Evolutionary conservation across 2,329 filamentous ascomycete genomes (phyloP).

Genomic region (Cytospora schulzeri): DNA sequence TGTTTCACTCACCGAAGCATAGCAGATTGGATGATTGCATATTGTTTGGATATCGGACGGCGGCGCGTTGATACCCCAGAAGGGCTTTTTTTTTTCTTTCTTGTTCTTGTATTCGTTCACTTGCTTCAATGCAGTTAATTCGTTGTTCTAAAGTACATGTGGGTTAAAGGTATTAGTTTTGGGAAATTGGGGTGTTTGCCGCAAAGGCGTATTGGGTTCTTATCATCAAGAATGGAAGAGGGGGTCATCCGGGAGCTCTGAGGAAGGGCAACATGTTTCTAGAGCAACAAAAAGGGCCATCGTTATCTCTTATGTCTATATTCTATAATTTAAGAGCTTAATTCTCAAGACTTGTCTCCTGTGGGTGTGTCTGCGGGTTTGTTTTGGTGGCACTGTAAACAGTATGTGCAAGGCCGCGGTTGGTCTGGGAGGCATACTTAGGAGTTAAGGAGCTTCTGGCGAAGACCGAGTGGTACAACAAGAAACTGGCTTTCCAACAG

Average conservation of each 20-base stretch:
- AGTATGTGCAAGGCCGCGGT: not conserved
- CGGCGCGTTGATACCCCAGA: slow-evolving; percentile 18
- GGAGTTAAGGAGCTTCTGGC: too few relatives aligned
- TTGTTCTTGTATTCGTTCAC: slow-evolving; percentile 4
- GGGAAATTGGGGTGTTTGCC: not conserved
- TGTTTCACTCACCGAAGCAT: not conserved
- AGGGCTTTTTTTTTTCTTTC: slow-evolving; percentile 1
- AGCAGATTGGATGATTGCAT: slow-evolving; percentile 4
- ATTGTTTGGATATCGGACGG: slow-evolving; percentile 9
- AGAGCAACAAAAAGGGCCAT: not conserved
- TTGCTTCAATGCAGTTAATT: slow-evolving; percentile 2
- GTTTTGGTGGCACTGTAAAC: not conserved
- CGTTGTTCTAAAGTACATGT: not conserved
- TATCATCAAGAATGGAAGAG: not conserved
- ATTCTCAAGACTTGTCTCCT: not conserved
- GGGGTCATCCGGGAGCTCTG: not conserved
- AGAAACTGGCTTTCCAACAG: too few relatives aligned
- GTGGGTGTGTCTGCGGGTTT: not conserved
- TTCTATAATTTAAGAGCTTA: not conserved
- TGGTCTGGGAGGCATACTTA: not conserved
- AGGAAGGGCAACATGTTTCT: not conserved
- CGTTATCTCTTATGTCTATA: not conserved
- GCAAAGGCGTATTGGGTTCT: not conserved
- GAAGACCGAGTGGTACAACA: too few relatives aligned
- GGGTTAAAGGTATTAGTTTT: not conserved